These are phyloP conservation scores for Leccinum boreale DNA, from an alignment of 768 basidiomycete species.

Conservation along the genomic window DNA sequence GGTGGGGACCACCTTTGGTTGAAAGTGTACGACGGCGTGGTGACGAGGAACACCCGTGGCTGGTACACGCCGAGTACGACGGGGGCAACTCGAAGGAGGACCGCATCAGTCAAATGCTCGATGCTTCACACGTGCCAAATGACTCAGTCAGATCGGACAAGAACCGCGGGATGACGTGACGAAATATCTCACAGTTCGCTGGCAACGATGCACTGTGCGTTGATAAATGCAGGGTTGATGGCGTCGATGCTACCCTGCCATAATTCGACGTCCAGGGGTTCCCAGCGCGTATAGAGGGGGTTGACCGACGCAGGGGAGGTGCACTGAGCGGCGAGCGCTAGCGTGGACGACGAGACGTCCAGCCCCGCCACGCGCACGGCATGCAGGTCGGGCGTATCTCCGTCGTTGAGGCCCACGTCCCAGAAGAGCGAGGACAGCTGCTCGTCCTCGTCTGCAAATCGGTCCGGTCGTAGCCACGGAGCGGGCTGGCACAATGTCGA, in stretches of 20 bases:
- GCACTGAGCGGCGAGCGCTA: conserved; percentile 50
- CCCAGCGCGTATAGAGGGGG: conserved; percentile 56
- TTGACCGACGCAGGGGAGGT: conserved; percentile 41
- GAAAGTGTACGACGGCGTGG: conserved; percentile 84
- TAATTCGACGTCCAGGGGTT: conserved; percentile 57
- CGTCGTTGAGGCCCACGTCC: conserved; percentile 23
- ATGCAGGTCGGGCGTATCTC: conserved; percentile 57
- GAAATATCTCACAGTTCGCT: conserved; percentile 69
- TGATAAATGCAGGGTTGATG: conserved; percentile 63
- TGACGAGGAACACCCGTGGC: conserved; percentile 70
- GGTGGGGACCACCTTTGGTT: conserved; percentile 72
- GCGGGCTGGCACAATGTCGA: conserved; percentile 69
- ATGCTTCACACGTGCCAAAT: conserved; percentile 45
- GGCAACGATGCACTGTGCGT: conserved; percentile 68
- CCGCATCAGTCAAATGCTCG: conserved; percentile 65
- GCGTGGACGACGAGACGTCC: conserved; percentile 54
- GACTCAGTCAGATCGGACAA: conserved; percentile 5
- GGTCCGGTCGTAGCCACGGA: conserved; percentile 52
- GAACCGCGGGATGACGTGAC: not conserved
- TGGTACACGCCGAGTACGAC: conserved; percentile 75
- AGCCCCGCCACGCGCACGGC: conserved; percentile 59
- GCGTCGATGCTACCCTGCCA: conserved; percentile 75
- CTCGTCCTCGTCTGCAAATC: conserved; percentile 21
- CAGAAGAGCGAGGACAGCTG: conserved; percentile 19
- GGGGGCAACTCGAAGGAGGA: conserved; percentile 64